Base-by-base conservation (phyloP, 169 alveolate genomes). In the Plasmodium chabaudi region DNA sequence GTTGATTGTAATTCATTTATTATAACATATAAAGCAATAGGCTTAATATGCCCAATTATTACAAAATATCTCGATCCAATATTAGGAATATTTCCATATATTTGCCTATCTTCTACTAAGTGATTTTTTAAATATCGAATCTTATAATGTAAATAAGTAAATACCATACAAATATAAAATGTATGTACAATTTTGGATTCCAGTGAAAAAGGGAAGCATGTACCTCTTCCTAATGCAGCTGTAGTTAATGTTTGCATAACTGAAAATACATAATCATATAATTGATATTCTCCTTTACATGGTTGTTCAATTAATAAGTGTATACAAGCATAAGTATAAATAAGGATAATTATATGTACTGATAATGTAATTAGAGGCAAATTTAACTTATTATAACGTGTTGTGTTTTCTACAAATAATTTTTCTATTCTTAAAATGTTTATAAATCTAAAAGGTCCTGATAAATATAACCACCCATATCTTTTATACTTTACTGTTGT, bases 211-310 rank as follows among this genome's bases (percentile, higher is more conserved):
- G 91, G 91, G 42, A 86, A 86, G 9, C 91, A 86, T 9, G 91
- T 70, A 7, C 91, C 91, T 23, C 49, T 86, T 19, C 91, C 91
- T 69, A 86, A 21, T 25, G 87, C 91, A 1, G 91, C 91, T 2
- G 91, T 86, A 17, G 91, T 42, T 6, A 86, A 86, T 12, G 91
- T 86, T 42, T 86, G 91, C 91, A 86, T 86, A 2, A 86, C 87
- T 9, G 91, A 86, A 70, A 86, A 86, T 12, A 86, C 34, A 63
- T 86, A 86, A 86, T 86, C 91, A 71, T 86, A 86, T 70, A 86
- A 44, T 57, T 70, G 49, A 13, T 86, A 86, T 0, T 86, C 34
- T 2, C 87, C 91, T 23, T 46, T 60, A 59, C 91, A 86, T 1
- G 91, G 91, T 7, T 86, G 91, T 63, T 86, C 91, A 44, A 86